Base-by-base conservation (phyloP, 192 early-diverging fungal species). In the Mortierella antarctica region DNA sequence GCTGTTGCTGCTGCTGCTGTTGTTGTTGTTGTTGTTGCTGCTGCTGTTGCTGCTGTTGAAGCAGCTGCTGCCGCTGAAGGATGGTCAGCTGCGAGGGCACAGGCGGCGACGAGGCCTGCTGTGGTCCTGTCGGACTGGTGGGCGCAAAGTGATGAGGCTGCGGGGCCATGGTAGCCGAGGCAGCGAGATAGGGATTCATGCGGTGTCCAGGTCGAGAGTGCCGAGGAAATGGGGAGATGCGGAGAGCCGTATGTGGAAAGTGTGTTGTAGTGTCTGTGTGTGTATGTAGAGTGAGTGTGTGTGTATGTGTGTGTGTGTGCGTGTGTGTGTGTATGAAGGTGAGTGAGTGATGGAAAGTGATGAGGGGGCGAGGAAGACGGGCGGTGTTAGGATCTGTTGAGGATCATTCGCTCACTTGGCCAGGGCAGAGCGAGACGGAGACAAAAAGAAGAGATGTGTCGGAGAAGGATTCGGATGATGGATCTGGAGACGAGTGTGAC, bases 181-280 rank as follows among this genome's bases (percentile, higher is more conserved):
- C 65, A 42, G 65, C n/a, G 39, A 73, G 54, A 46, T 73, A 73
- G n/a, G 71, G 71, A 57, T 73, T 65, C 71, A 73, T 73, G 54
- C 44, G 67, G 56, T 31, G 13, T 6, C 17, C 17, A 41, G 42
- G 40, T 23, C 1, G 31, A 40, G 12, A 21, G 23, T 6, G 57
- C 23, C 31, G 56, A 39, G 11, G 56, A 31, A 21, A 39, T 11
- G 17, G 21, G 6, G 41, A n/a, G 5, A 42, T 4, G 5, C 14
- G n/a, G 57, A 23, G 15, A 4, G 18, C 20, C 11, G 18, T 56
- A 59, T 31, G n/a, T 15, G 20, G 44, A 61, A n/a, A 45, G n/a
- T 39, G 17, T 18, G 13, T n/a, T 39, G 59, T 44, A 21, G 17
- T 21, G 60, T 20, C 44, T 18, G 20, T 14, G 23, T 44, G 44